Base-by-base conservation (phyloP, 139 green algal species). In the Chlorella sp. region DNA sequence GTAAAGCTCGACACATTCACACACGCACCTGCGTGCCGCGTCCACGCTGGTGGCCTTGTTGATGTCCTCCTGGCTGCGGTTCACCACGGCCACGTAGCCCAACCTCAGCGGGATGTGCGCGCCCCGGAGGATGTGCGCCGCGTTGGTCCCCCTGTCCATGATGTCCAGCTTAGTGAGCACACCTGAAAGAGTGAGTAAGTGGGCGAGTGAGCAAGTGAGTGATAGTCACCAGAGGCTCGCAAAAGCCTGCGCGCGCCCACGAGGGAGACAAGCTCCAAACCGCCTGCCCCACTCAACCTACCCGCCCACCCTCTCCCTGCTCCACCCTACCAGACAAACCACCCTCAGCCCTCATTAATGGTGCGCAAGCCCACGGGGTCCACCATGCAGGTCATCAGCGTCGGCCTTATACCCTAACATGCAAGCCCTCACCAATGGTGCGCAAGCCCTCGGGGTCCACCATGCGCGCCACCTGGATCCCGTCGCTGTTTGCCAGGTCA, bases 41-140 rank as follows among this genome's bases (percentile, higher is more conserved):
- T 49, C 22, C 75, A 90, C 86, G 67, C 64, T 67, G 51, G 73
- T 84, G 27, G 76, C 79, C 51, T 80, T 79, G 67, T 85, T 83
- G 75, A 96, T 95, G 82, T 97, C 92, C 6, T 88, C 67, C 71
- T 98, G 93, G 73, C 86, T 90, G 50, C 93, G 85, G 66, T 94
- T 92, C n/a, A 97, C 90, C 17, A 94, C 78, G 2, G 75, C 95
- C 22, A 97, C 83, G 75, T 98, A 98, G 29, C 95, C 95, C 63
- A 98, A 82, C 26, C 83, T 71, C 79, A 99, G 83, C 0, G 94
- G 95, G 35, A 98, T 92, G 30, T 96, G 87, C 69, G 91, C 71
- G 70, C 94, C 94, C 31, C 76, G 69, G 63, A 99, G 84, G 62
- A 93, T 87, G 31, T 83, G 75, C 1, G 85, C 73, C 2, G 94